Conservation (phyloP, 441 rosid species). For the Macaranga tanarius region DNA sequence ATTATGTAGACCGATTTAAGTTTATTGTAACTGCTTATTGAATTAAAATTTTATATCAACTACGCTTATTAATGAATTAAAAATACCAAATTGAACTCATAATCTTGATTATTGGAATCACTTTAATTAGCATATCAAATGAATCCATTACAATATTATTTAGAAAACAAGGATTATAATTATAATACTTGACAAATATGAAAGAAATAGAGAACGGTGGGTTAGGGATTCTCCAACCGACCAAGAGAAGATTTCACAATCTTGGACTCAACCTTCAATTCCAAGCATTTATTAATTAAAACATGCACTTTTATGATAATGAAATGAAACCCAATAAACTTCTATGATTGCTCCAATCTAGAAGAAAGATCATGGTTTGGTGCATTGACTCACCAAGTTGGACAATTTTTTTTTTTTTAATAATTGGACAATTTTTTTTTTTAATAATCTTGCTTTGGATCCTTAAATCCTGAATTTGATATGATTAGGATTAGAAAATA, state of each 20-base stretch:
- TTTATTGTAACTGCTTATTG: too few species aligned
- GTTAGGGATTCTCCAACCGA: neutral
- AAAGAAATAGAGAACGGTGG: neutral
- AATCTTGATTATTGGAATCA: neutral
- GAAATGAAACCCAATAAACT: neutral
- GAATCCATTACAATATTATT: neutral
- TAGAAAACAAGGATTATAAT: neutral
- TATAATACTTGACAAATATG: neutral
- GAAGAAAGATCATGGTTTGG: neutral
- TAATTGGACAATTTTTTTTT: neutral
- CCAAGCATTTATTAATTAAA: neutral
- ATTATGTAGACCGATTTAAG: too few species aligned
- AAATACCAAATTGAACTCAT: neutral
- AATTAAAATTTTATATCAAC: too few species aligned
- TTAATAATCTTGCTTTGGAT: neutral
- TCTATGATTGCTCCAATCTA: neutral
- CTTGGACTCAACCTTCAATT: neutral
- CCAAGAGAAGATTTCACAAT: conserved; percentile 1
- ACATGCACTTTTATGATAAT: neutral
- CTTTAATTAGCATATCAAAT: neutral
- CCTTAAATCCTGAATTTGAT: neutral
- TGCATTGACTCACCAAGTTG: neutral
- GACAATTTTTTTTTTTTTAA: too few species aligned
- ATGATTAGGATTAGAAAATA: neutral
- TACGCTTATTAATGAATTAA: too few species aligned